A percentile compares a stretch with the other conserved stretches of the same genome.
Conservation (phyloP, 495 filamentous ascomycete genomes). For the Talaromyces proteolyticus region DNA sequence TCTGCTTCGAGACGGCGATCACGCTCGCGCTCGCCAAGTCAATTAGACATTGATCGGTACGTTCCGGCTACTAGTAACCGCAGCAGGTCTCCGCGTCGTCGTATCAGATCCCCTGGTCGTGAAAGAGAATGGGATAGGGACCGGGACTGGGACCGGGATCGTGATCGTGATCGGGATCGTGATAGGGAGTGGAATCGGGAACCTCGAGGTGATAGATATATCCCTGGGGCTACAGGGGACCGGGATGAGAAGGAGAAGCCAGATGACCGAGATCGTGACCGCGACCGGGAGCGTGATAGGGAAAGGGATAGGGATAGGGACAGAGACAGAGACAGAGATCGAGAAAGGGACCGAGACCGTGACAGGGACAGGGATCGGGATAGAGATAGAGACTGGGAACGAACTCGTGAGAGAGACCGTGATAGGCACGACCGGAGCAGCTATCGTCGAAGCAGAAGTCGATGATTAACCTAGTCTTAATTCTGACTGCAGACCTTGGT, state of each 20-base stretch:
- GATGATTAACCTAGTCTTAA: constrained; percentile 1
- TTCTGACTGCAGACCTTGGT: not conserved
- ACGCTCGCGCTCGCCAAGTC: constrained; percentile 24
- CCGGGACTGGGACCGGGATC: constrained; percentile 12
- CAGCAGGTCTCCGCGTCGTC: constrained; percentile 35
- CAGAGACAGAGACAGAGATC: constrained; percentile 10
- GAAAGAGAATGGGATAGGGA: constrained; percentile 18
- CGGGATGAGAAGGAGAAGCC: constrained; percentile 21
- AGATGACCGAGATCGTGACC: constrained; percentile 23
- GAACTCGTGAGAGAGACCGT: constrained; percentile 5
- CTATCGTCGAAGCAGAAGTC: constrained; percentile 11
- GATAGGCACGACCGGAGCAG: constrained; percentile 12
- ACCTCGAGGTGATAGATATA: constrained; percentile 16
- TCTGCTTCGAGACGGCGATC: constrained; percentile 10
- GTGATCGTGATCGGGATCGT: constrained; percentile 11
- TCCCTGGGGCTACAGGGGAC: not conserved
- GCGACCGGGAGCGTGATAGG: constrained; percentile 26
- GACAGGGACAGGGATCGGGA: constrained; percentile 12
- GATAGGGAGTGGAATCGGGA: constrained; percentile 12
- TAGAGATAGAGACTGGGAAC: constrained; percentile 7
- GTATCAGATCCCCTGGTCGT: constrained; percentile 26
- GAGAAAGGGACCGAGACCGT: constrained; percentile 7
- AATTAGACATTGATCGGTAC: constrained; percentile 49
- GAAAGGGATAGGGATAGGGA: constrained; percentile 20
- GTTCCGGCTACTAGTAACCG: constrained; percentile 30